phyloP scores from a whole-genome alignment of 2,329 filamentous ascomycete genomes.

The Sporothrix protearum region DNA sequence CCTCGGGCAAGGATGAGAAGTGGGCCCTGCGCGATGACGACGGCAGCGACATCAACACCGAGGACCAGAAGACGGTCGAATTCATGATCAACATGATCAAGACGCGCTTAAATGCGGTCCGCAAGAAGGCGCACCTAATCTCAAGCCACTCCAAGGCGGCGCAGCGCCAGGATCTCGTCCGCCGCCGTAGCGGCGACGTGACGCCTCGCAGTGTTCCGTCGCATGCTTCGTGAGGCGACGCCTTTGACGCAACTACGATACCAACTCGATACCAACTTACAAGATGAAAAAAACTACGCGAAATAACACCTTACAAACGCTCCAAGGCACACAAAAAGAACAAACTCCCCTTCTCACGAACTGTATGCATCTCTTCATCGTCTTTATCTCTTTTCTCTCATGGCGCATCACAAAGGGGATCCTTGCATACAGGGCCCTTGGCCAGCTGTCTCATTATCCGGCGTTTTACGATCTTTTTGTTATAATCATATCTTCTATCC shows the following conservation, averaged over 20 bases:
- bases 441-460: slow-evolving; percentile 5
- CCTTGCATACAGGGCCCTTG: neutral
- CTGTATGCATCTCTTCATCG: neutral
- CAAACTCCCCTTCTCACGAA: neutral
- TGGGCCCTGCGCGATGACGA: slow-evolving; percentile 39
- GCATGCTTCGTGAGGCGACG: slow-evolving; percentile 37
- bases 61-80: slow-evolving; percentile 69
- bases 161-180: slow-evolving; percentile 41
- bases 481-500: neutral
- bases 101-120: slow-evolving; percentile 52
- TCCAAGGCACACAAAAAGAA: neutral
- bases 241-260: too few species aligned
- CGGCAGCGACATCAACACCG: slow-evolving; percentile 55
- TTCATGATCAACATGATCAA: slow-evolving; percentile 66
- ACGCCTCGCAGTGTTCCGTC: slow-evolving; percentile 54
- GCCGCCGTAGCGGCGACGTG: slow-evolving; percentile 54
- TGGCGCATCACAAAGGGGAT: neutral
- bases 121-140: slow-evolving; percentile 60
- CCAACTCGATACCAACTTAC: neutral
- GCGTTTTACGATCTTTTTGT: slow-evolving; percentile 9
- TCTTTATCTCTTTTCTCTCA: neutral
- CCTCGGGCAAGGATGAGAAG: slow-evolving; percentile 38
- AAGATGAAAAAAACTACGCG: neutral
- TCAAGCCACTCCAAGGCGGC: slow-evolving; percentile 54
- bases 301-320: neutral